Conservation (phyloP, 177 flowering plant genomes). For the Tripterygium wilfordii region DNA sequence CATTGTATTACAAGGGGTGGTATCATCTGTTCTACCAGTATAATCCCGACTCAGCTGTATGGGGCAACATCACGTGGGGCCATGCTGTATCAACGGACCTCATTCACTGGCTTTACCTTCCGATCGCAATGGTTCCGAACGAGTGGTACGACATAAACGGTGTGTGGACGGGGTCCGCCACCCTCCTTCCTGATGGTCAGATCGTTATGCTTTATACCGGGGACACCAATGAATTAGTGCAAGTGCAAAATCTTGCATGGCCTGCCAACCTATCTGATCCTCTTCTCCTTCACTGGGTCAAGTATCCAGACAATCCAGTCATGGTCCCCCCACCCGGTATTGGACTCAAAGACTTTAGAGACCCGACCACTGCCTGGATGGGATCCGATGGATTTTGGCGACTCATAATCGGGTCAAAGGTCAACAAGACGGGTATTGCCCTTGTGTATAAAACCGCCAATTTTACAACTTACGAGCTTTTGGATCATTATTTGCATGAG, state of each 20-base stretch:
- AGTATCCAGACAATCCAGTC: conserved; percentile 53
- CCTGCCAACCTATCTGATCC: conserved; percentile 65
- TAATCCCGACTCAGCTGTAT: conserved; percentile 56
- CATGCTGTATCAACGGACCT: conserved; percentile 74
- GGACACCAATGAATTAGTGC: conserved; percentile 29
- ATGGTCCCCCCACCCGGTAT: conserved; percentile 48
- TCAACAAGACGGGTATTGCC: conserved; percentile 35
- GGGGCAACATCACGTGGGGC: conserved; percentile 79
- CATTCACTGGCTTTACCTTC: conserved; percentile 68
- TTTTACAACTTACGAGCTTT: conserved; percentile 30
- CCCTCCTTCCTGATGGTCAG: conserved; percentile 45
- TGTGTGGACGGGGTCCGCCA: conserved; percentile 72
- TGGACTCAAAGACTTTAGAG: conserved; percentile 36
- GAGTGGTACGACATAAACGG: conserved; percentile 48
- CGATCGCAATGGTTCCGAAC: conserved; percentile 55
- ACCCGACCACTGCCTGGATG: conserved; percentile 62
- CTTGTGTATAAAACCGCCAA: conserved; percentile 40
- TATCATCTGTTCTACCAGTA: conserved; percentile 70
- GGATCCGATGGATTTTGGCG: conserved; percentile 50
- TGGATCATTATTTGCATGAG: conserved; percentile 31
- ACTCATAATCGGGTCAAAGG: conserved; percentile 41
- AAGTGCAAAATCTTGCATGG: conserved; percentile 60
- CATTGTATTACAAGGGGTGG: conserved; percentile 53
- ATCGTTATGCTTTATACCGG: conserved; percentile 67
- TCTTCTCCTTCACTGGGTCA: conserved; percentile 60